phyloP scores from a whole-genome alignment of 169 alveolate species.

The Plasmodium blacklocki region DNA sequence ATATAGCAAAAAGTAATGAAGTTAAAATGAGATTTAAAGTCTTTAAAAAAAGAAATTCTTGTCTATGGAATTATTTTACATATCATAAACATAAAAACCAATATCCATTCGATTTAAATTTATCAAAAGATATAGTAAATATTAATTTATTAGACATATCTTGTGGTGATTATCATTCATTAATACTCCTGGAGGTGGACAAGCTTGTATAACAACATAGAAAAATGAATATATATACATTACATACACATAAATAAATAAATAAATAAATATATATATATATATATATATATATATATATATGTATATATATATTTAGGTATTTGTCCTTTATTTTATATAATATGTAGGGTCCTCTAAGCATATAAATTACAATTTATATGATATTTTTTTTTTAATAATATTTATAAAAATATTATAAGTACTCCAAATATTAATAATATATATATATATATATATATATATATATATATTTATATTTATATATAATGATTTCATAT shows the following conservation, averaged over 20 bases:
- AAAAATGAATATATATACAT: background rate
- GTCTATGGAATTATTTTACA: slow-evolving; percentile 73
- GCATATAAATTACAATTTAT: too few species aligned
- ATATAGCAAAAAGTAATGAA: background rate
- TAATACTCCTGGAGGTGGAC: slow-evolving; percentile 48
- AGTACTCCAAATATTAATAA: too few species aligned
- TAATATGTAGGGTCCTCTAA: too few species aligned
- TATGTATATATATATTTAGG: background rate
- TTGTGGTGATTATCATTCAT: slow-evolving; percentile 68
- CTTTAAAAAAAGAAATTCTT: slow-evolving; percentile 66
- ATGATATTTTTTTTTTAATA: too few species aligned
- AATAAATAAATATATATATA: background rate
- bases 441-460: too few species aligned
- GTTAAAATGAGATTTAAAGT: slow-evolving; percentile 51
- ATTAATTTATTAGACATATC: slow-evolving; percentile 62
- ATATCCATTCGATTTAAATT: slow-evolving; percentile 3
- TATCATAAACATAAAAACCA: slow-evolving; percentile 35
- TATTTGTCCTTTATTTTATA: background rate
- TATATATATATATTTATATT: too few species aligned
- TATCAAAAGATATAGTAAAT: slow-evolving; percentile 48
- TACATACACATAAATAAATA: too few species aligned
- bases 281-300: background rate
- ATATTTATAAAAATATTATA: too few species aligned
- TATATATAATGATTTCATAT: too few species aligned
- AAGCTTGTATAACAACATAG: slow-evolving; percentile 4